Conservation (phyloP, 495 filamentous ascomycete genomes). For the Hyaloscypha hepaticicola region DNA sequence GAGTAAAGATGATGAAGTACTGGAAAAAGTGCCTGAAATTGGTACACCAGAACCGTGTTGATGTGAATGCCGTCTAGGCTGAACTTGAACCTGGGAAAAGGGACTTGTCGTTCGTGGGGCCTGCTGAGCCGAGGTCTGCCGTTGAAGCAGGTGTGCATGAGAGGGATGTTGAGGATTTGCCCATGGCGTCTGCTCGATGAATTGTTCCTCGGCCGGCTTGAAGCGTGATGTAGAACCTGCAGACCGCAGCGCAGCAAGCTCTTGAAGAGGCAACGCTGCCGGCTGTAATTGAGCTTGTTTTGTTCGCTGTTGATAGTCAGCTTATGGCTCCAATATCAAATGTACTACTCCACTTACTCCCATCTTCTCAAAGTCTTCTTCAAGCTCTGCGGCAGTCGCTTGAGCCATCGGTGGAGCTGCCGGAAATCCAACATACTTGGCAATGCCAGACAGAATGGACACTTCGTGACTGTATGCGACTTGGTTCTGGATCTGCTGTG, state of each 20-base stretch:
- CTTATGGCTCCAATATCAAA: constrained; percentile 4
- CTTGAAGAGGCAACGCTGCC: constrained; percentile 32
- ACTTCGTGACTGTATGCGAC: constrained; percentile 92
- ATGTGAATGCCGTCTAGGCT: constrained; percentile 28
- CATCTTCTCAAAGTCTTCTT: constrained; percentile 87
- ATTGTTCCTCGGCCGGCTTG: constrained; percentile 74
- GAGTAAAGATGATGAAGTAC: constrained; percentile 15
- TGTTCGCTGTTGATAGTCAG: constrained; percentile 36
- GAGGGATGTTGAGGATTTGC: constrained; percentile 83
- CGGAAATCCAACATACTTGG: constrained; percentile 93
- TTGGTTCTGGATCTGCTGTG: constrained; percentile 74
- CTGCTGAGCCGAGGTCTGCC: constrained; percentile 30
- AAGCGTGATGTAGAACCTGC: constrained; percentile 37
- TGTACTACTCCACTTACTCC: constrained; percentile 61
- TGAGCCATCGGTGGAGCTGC: constrained; percentile 81
- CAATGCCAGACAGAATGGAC: constrained; percentile 82
- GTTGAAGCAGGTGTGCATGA: constrained; percentile 46
- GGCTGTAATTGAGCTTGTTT: constrained; percentile 30
- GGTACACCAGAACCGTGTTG: constrained; percentile 21
- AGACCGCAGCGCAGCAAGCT: constrained; percentile 38
- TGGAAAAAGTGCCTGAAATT: constrained; percentile 32
- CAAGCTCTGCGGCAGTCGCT: constrained; percentile 68
- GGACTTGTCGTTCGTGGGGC: constrained; percentile 30
- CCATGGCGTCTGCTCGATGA: constrained; percentile 82
- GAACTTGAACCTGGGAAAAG: constrained; percentile 27